Evolutionary conservation across 2,329 filamentous ascomycete species (phyloP), one percentile per base, ranked within the genome.

Genomic region (Colletotrichum caudatum): DNA sequence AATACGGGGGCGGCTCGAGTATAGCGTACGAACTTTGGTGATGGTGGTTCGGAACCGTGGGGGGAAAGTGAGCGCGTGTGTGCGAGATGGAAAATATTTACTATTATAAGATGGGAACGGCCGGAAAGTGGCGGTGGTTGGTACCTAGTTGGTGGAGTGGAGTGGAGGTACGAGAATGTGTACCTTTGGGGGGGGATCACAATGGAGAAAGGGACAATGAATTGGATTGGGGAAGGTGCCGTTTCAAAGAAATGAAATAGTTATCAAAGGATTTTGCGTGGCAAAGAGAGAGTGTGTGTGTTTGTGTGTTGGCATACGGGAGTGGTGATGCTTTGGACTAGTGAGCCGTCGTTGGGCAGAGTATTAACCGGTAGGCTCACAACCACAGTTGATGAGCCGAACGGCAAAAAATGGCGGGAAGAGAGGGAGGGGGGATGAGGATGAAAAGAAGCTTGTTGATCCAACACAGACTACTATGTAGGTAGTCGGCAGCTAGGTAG

Each of bases 111-210:
- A 64, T 64, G 46, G 26, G 64, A 64, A 4, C 64, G 33, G 46
- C 66, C 65, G 65, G 69, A 64, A 72, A 64, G 65, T 69, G 69
- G 69, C 60, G 65, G 60, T 64, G 46, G 66, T 46, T 69, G 65
- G 39, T 46, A 29, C 26, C 26, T 29, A 29, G 29, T 29, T 29
- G 29, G 29, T 39, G 46, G 39, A 39, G 29, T 39, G 46, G 39
- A 39, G 65, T 64, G 53, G 39, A 72, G 66, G 61, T 59, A 64
- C 61, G 53, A 46, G 59, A 41, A 26, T 53, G 53, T 16, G 23
- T 69, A 54, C 59, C 54, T 41, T 26, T 54, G 58, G 39, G 48
- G 46, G 48, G 46, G 7, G 29, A 44, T 16, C 6, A 44, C n/a
- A 39, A 57, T 35, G 23, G 46, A 63, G 65, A 44, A 54, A 63